Percentiles rank a stretch among this genome's conserved stretches.
These are phyloP conservation scores for Suzukiozyma palmioleophila DNA, from an alignment of 1,139 yeast species.

Conservation along the genomic window DNA sequence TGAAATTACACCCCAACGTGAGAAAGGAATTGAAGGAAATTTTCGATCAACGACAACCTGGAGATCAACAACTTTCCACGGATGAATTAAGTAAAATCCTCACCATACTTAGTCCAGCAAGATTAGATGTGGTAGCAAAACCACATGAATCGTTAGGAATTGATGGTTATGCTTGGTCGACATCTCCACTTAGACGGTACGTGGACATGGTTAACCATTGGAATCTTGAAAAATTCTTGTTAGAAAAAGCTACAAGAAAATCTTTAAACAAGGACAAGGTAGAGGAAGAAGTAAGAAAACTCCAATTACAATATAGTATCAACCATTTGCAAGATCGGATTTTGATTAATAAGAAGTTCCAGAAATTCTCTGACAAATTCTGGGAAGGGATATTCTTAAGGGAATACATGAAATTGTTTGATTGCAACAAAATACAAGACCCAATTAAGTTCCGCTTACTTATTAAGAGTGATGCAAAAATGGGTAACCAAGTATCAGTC, in stretches of 20 bases:
- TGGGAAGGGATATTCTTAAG: slow-evolving; percentile 39
- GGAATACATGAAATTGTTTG: slow-evolving; percentile 19
- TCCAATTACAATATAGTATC: slow-evolving; percentile 16
- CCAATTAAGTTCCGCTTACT: slow-evolving; percentile 23
- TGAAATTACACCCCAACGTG: slow-evolving; percentile 23
- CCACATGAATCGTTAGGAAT: slow-evolving; percentile 67
- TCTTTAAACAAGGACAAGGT: slow-evolving; percentile 3
- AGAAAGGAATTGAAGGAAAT: slow-evolving; percentile 40
- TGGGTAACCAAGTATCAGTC: slow-evolving; percentile 21
- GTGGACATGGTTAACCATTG: slow-evolving; percentile 82
- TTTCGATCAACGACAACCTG: slow-evolving; percentile 19
- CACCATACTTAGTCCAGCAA: slow-evolving; percentile 27
- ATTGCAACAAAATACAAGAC: slow-evolving; percentile 12
- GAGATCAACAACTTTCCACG: slow-evolving; percentile 10
- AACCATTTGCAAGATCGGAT: slow-evolving; percentile 32
- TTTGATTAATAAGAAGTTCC: slow-evolving; percentile 21
- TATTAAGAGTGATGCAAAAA: slow-evolving; percentile 24
- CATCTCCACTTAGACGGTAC: slow-evolving; percentile 86
- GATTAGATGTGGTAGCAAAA: slow-evolving; percentile 27
- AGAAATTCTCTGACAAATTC: slow-evolving; percentile 25
- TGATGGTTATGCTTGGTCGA: slow-evolving; percentile 62
- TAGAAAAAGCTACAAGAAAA: slow-evolving; percentile 6
- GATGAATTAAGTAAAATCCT: slow-evolving; percentile 20
- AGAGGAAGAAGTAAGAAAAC: not conserved
- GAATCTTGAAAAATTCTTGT: slow-evolving; percentile 30